A percentile compares a stretch with the other conserved stretches of the same genome.
phyloP scores from a whole-genome alignment of 805 yeast species.

The Jamesozyma lodderae region DNA sequence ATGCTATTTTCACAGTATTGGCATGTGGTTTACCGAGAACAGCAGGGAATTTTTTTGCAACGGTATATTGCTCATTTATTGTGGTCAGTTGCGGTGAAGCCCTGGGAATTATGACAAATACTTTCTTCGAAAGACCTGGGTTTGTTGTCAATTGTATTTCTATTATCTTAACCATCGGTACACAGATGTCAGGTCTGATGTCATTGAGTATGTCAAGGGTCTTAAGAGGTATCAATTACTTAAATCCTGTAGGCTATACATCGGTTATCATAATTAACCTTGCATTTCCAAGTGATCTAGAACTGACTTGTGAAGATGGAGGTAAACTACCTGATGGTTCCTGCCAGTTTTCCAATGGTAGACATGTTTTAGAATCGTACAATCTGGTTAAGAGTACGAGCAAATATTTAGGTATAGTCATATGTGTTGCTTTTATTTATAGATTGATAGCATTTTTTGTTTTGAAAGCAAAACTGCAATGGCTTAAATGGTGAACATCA shows the following conservation, averaged over 20 bases:
- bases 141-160: constrained; percentile 71
- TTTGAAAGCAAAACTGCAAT: constrained; percentile 24
- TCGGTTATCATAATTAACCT: constrained; percentile 52
- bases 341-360: constrained; percentile 47
- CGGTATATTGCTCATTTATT: constrained; percentile 44
- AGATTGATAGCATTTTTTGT: constrained; percentile 18
- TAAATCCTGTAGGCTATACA: constrained; percentile 71
- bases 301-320: constrained; percentile 42
- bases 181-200: constrained; percentile 79
- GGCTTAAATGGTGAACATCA: constrained; percentile 19
- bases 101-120: constrained; percentile 71
- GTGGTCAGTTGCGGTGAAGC: constrained; percentile 74
- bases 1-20: constrained; percentile 54
- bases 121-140: constrained; percentile 65
- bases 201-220: constrained; percentile 67
- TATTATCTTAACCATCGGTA: constrained; percentile 56
- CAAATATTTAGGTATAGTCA: constrained; percentile 31
- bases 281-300: constrained; percentile 43
- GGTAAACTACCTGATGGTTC: constrained; percentile 28
- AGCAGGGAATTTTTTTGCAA: constrained; percentile 55
- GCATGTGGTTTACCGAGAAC: constrained; percentile 68
- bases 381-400: constrained; percentile 33
- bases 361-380: constrained; percentile 46
- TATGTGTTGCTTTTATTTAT: constrained; percentile 24
- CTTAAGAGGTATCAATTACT: constrained; percentile 59